Base-by-base conservation (phyloP, 148 eudicot genomes). In the Rheum nobile region DNA sequence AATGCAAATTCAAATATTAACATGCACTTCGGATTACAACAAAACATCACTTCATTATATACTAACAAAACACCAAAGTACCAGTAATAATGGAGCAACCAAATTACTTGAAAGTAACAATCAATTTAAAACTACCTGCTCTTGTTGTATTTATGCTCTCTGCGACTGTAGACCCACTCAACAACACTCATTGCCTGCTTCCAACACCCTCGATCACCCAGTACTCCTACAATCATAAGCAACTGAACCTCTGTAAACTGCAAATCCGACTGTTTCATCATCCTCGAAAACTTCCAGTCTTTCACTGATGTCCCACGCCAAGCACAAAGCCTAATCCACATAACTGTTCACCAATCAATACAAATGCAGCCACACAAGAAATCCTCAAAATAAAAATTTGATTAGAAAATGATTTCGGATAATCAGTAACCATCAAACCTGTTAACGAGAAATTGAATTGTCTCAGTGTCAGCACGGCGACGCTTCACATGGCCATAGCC, bases 211-310 rank as follows among this genome's bases (percentile, higher is more conserved):
- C 73, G 81, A 50, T 85, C 80, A 52, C 97, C 92, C 73, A 94
- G 89, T 55, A 88, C 85, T 77, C 85, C 86, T 55, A 94, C 83
- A 82, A 94, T 83, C 84, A 76, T 89, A 72, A 94, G 86, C 96
- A 94, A 63, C 71, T 94, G 98, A 75, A 72, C 79, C 84, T 94
- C 98, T 4, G 97, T 89, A 78, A 87, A 91, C 68, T 78, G 85
- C 74, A 94, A 80, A 65, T 65, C 81, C 8, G 90, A 87, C 69
- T 89, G 90, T 65, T 83, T 91, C 97, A 94, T 87, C 81, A 87
- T 86, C 83, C 84, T 83, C 14, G 87, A 71, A 82, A 94, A 91
- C 79, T 90, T 94, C 93, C 93, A 94, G 77, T 94, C 91, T 81
- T 85, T 91, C 87, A 78, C 72, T 65, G 85, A 84, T 47, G 87